phyloP scores from a whole-genome alignment of 345 rosid species.

The Heritiera fomes region DNA sequence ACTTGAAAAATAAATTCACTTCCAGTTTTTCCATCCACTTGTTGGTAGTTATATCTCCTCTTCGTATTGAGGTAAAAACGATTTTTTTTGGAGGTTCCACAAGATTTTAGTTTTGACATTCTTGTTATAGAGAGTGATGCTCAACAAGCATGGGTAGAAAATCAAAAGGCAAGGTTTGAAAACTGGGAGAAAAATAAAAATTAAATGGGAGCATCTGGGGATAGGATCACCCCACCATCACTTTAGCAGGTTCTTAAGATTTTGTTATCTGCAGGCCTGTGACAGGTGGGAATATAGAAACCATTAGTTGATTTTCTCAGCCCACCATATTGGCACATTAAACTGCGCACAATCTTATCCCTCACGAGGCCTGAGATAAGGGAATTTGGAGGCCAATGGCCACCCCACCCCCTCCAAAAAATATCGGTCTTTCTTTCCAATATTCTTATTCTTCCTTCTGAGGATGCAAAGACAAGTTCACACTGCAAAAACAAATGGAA shows the following conservation, averaged over 20 bases:
- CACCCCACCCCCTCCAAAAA: background rate
- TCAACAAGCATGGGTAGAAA: too few relatives aligned
- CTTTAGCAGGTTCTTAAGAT: slow-evolving; percentile 21
- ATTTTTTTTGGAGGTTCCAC: too few relatives aligned
- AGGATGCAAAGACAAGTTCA: slow-evolving; percentile 34
- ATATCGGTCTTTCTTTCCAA: slow-evolving; percentile 5
- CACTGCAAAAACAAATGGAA: slow-evolving; percentile 14
- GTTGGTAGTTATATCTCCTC: too few relatives aligned
- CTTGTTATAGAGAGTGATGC: too few relatives aligned
- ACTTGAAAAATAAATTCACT: too few relatives aligned
- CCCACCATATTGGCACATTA: slow-evolving; percentile 6
- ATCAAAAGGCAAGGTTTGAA: too few relatives aligned
- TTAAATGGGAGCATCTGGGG: slow-evolving; percentile 21
- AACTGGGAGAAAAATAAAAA: background rate
- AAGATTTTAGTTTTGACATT: too few relatives aligned
- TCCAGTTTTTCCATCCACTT: too few relatives aligned
- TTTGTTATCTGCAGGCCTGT: slow-evolving; percentile 9
- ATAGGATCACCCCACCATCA: slow-evolving; percentile 9
- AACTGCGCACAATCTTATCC: slow-evolving; percentile 19
- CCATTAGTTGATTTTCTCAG: slow-evolving; percentile 11
- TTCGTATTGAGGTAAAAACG: too few relatives aligned
- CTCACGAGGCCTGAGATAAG: slow-evolving; percentile 20
- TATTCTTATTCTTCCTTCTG: slow-evolving; percentile 39
- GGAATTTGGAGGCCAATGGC: slow-evolving; percentile 23
- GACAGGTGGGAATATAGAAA: slow-evolving; percentile 22